Percentiles rank a stretch among this genome's conserved stretches.
Evolutionary conservation across 2,329 filamentous ascomycete genomes (phyloP).

Genomic region (Rutstroemia sydowiana): DNA sequence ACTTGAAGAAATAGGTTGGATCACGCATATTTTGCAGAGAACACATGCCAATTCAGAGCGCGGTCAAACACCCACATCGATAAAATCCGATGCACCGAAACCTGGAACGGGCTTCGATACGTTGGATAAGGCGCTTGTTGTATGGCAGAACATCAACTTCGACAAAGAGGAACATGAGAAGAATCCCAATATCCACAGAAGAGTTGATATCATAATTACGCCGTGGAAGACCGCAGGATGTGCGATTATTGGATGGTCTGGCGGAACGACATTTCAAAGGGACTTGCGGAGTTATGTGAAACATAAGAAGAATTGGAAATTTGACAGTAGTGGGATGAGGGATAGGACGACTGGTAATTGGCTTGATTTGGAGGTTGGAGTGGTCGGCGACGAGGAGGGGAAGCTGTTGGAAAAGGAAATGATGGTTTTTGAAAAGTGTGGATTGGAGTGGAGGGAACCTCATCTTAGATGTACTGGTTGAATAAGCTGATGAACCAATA

Average conservation of each 20-base stretch:
- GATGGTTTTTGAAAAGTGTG: background rate
- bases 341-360: slow-evolving; percentile 59
- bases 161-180: slow-evolving; percentile 20
- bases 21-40: slow-evolving; percentile 75
- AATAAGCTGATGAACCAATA: background rate
- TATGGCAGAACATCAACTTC: slow-evolving; percentile 71
- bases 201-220: slow-evolving; percentile 86
- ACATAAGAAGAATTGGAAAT: slow-evolving; percentile 66
- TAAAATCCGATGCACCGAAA: background rate
- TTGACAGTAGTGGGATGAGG: slow-evolving; percentile 87
- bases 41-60: slow-evolving; percentile 64
- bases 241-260: slow-evolving; percentile 80
- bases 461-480: background rate
- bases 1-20: slow-evolving; percentile 60
- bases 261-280: slow-evolving; percentile 82
- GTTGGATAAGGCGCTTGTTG: slow-evolving; percentile 77
- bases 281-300: slow-evolving; percentile 79
- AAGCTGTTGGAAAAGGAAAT: slow-evolving; percentile 12
- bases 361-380: slow-evolving; percentile 65
- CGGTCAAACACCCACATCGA: slow-evolving; percentile 49
- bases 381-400: slow-evolving; percentile 51
- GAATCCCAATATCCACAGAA: slow-evolving; percentile 69
- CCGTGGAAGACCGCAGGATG: slow-evolving; percentile 88
- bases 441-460: background rate
- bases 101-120: background rate